phyloP scores from a whole-genome alignment of 2,329 filamentous ascomycete species.

The Botrytis pseudocinerea region DNA sequence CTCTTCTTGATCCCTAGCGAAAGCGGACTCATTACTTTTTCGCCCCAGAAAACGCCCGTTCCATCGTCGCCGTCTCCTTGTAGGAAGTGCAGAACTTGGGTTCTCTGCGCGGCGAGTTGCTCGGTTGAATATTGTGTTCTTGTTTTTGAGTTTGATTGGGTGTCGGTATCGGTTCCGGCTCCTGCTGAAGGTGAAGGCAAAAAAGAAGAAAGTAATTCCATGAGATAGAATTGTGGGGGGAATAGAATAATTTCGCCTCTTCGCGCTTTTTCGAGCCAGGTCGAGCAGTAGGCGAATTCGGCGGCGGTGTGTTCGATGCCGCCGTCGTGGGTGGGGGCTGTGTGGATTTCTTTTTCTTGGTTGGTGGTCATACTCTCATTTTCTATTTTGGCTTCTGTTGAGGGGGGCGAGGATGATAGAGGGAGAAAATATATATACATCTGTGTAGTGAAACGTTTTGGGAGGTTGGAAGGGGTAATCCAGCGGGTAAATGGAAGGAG shows the following conservation, averaged over 20 bases:
- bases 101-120: conserved; percentile 51
- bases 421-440: conserved; percentile 96
- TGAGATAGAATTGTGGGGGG: conserved; percentile 82
- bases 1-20: conserved; percentile 46
- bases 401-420: conserved; percentile 38
- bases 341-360: not conserved
- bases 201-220: conserved; percentile 58
- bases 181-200: conserved; percentile 43
- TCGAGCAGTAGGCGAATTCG: conserved; percentile 67
- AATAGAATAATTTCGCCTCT: conserved; percentile 76
- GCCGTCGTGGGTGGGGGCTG: conserved; percentile 53
- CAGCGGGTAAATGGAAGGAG: conserved; percentile 86
- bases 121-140: conserved; percentile 31
- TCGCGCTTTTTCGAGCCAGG: conserved; percentile 68
- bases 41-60: conserved; percentile 50
- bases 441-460: conserved; percentile 85
- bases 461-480: conserved; percentile 75
- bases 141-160: conserved; percentile 18
- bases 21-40: conserved; percentile 62
- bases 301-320: conserved; percentile 69
- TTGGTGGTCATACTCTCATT: not conserved
- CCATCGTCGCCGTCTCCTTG: conserved; percentile 45
- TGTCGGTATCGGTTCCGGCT: no score
- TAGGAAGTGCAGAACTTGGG: conserved; percentile 56
- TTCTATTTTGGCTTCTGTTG: not conserved